A percentile compares a stretch with the other conserved stretches of the same genome.
phyloP scores from a whole-genome alignment of 164 flowering plant genomes.

The Tetracentron sinense region DNA sequence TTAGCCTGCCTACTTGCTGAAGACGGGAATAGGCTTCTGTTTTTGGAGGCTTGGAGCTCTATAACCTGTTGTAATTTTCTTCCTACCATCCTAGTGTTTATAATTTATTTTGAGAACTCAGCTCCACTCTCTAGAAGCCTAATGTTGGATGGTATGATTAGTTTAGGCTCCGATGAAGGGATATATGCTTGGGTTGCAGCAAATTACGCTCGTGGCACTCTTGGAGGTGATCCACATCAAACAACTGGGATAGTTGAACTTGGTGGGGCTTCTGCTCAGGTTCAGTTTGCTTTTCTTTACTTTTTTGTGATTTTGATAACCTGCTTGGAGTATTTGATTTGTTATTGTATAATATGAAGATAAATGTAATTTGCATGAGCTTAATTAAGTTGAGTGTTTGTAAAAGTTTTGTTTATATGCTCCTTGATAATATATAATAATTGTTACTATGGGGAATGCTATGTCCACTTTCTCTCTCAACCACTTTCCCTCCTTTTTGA shows the following conservation, averaged over 20 bases:
- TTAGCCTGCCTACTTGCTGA: neutral
- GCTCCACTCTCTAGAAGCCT: neutral
- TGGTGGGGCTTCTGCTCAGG: constrained; percentile 99
- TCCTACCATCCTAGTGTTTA: neutral
- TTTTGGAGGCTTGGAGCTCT: neutral
- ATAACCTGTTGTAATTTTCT: neutral
- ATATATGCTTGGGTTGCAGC: constrained; percentile 97
- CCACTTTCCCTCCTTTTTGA: no score
- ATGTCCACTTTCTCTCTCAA: no score
- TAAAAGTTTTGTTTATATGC: no score
- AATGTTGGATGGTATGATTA: constrained; percentile 10
- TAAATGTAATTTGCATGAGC: no score
- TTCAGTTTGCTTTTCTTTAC: constrained; percentile 21
- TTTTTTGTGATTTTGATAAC: neutral
- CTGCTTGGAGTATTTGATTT: no score
- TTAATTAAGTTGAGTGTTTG: no score
- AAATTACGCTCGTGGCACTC: constrained; percentile 85
- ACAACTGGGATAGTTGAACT: constrained; percentile 97
- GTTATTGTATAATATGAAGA: neutral
- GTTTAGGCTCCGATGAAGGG: constrained; percentile 90
- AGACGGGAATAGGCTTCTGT: neutral
- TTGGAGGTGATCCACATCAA: constrained; percentile 77
- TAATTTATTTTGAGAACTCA: neutral
- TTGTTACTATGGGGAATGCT: no score
- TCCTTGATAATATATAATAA: no score